phyloP scores from a whole-genome alignment of 257 asterid genomes.

The Nyctanthes arbortristis region DNA sequence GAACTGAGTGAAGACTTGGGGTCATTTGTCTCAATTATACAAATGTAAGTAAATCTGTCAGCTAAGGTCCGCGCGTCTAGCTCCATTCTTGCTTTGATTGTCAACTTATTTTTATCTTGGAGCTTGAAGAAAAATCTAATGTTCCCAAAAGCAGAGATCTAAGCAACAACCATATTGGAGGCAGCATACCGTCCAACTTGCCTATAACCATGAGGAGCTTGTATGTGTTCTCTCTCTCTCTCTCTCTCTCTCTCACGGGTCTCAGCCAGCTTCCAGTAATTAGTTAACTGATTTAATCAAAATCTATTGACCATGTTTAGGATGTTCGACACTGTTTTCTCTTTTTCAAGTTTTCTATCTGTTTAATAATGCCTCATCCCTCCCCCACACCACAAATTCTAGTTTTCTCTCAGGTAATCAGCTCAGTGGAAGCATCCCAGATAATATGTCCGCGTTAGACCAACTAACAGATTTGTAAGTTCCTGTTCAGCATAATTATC shows the following conservation, averaged over 20 bases:
- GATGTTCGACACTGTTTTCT: background rate
- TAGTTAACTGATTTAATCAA: background rate
- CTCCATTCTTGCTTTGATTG: background rate
- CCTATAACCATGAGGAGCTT: conserved; percentile 64
- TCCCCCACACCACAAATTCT: conserved; percentile 24
- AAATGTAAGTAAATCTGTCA: conserved; percentile 49
- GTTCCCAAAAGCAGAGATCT: conserved; percentile 54
- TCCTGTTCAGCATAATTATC: conserved; percentile 7
- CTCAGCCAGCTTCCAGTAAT: conserved; percentile 9
- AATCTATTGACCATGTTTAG: background rate
- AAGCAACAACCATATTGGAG: conserved; percentile 85
- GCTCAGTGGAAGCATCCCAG: conserved; percentile 68
- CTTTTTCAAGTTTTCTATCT: background rate
- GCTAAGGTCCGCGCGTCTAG: background rate
- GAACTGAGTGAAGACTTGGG: conserved; percentile 58
- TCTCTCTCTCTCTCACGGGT: too few species aligned
- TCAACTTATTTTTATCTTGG: background rate
- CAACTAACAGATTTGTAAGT: conserved; percentile 74
- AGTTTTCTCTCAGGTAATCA: conserved; percentile 73
- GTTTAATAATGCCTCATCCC: conserved; percentile 21
- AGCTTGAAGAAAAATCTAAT: conserved; percentile 16
- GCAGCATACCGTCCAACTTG: conserved; percentile 67
- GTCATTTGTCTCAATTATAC: conserved; percentile 61
- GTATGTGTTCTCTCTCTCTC: conserved; percentile 73
- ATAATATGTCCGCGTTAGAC: conserved; percentile 46